Conservation (phyloP, 108 stramenopile species). For the Chaetoceros tenuissimus region DNA sequence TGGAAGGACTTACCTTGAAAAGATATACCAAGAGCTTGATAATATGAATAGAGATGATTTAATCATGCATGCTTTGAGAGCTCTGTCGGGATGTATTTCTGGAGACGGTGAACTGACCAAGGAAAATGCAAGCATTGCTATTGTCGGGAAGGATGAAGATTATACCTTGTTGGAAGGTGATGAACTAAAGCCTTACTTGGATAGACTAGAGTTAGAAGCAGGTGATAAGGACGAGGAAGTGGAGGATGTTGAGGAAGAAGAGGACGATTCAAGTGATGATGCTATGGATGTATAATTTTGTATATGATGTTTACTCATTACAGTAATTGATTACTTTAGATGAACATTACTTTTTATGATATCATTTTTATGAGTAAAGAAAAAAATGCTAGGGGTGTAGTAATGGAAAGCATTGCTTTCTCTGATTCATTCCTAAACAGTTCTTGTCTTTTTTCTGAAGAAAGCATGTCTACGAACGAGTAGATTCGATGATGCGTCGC, state of each 20-base stretch:
- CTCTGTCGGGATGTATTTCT: slow-evolving; percentile 85
- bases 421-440: no score
- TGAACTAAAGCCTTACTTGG: slow-evolving; percentile 77
- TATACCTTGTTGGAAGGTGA: slow-evolving; percentile 73
- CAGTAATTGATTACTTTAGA: no score
- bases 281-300: slow-evolving; percentile 44
- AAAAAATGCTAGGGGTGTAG: no score
- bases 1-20: slow-evolving; percentile 97
- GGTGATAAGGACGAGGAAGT: slow-evolving; percentile 41
- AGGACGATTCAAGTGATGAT: slow-evolving; percentile 28
- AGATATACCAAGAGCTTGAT: slow-evolving; percentile 66
- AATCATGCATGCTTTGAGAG: slow-evolving; percentile 93
- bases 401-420: no score
- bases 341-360: no score
- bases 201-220: slow-evolving; percentile 71
- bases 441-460: no score
- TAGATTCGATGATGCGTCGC: no score
- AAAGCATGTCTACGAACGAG: no score
- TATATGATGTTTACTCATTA: no score
- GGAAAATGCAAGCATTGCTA: slow-evolving; percentile 79
- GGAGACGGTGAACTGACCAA: slow-evolving; percentile 86
- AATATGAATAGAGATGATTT: slow-evolving; percentile 67
- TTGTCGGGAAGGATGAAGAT: slow-evolving; percentile 70
- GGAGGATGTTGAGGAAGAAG: slow-evolving; percentile 48
- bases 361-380: no score